Conservation (phyloP, 148 eudicot genomes). For the Fagopyrum esculentum region DNA sequence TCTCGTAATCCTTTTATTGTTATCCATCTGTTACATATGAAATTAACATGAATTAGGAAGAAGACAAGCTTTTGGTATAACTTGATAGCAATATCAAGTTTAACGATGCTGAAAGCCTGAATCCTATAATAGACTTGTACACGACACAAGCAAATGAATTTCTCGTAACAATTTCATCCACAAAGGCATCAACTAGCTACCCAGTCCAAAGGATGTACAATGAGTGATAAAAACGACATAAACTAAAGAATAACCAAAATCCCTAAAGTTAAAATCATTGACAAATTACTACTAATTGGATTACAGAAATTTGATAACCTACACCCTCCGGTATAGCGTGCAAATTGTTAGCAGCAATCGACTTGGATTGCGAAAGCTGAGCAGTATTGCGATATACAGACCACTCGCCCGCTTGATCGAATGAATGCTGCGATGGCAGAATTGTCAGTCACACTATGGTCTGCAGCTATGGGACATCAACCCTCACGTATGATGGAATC, state of each 20-base stretch:
- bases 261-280: background rate
- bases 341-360: too few relatives aligned
- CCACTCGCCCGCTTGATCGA: too few relatives aligned
- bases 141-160: background rate
- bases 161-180: background rate
- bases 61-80: background rate
- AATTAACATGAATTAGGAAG: background rate
- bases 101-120: background rate
- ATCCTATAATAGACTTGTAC: background rate
- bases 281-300: too few relatives aligned
- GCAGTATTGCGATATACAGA: too few relatives aligned
- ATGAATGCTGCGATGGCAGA: too few relatives aligned
- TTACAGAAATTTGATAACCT: too few relatives aligned
- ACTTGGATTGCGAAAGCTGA: too few relatives aligned
- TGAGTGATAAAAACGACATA: background rate
- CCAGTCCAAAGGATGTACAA: background rate
- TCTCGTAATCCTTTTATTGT: conserved; percentile 77
- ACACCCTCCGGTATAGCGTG: too few relatives aligned
- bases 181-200: background rate
- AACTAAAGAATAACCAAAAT: background rate
- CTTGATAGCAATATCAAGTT: background rate
- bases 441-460: too few relatives aligned
- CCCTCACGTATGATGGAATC: too few relatives aligned
- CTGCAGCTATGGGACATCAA: too few relatives aligned
- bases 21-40: conserved; percentile 70